phyloP scores from a whole-genome alignment of 2,329 filamentous ascomycete species.

The Orbilia quercus region DNA sequence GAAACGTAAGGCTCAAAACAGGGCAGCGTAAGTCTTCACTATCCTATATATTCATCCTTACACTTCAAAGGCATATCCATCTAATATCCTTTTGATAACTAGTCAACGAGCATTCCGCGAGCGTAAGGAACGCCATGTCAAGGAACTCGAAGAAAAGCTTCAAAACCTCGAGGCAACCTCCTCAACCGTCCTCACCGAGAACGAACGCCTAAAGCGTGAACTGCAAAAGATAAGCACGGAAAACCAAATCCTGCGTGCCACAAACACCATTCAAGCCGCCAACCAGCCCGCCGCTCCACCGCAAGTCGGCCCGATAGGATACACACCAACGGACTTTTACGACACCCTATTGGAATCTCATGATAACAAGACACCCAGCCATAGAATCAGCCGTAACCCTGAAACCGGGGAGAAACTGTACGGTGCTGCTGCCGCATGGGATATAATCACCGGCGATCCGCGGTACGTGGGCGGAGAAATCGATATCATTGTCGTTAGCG shows the following conservation, averaged over 20 bases:
- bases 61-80: constrained; percentile 25
- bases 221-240: constrained; percentile 86
- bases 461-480: constrained; percentile 80
- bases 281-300: constrained; percentile 64
- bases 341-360: constrained; percentile 72
- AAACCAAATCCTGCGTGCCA: constrained; percentile 90
- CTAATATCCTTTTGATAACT: background rate
- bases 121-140: constrained; percentile 92
- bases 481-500: constrained; percentile 83
- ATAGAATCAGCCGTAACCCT: constrained; percentile 75
- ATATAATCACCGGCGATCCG: constrained; percentile 83
- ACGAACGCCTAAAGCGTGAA: constrained; percentile 85
- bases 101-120: constrained; percentile 97
- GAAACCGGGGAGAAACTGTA: constrained; percentile 75
- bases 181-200: constrained; percentile 79
- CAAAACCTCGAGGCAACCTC: constrained; percentile 79
- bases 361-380: constrained; percentile 72
- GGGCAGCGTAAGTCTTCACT: constrained; percentile 72
- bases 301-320: constrained; percentile 75
- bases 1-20: constrained; percentile 77
- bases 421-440: constrained; percentile 85
- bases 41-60: constrained; percentile 13
- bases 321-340: constrained; percentile 78
- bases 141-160: constrained; percentile 89
- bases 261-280: constrained; percentile 67